Evolutionary conservation across 1,139 yeast species (phyloP), one percentile per base, ranked within the genome.

Genomic region (Magnusiomyces fungicola): DNA sequence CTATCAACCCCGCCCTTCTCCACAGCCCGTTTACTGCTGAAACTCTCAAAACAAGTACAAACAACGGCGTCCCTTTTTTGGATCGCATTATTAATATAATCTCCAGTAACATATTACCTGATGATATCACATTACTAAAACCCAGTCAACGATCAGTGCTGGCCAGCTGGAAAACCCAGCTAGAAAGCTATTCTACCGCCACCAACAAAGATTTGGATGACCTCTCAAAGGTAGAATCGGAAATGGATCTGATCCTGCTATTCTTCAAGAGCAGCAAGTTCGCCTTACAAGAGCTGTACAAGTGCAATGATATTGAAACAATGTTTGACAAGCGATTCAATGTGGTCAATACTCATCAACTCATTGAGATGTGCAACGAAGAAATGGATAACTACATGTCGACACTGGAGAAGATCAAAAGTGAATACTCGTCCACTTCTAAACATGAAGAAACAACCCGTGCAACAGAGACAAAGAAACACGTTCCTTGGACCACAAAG

Each of bases 361-460:
- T 42, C 2, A 14, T 42, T 7, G 37, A 30, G 14, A 18, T 6
- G 3, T 42, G 45, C 23, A 30, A 30, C 37, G n/a, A n/a, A 19
- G 45, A 42, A 42, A 27, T 42, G 27, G 21, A 19, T 16, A 2
- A 19, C 10, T 42, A 42, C 23, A 42, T 42, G 36, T 29, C 36
- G 29, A 21, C 21, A 18, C 27, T 42, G 3, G 45, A 42, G 30
- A 16, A 5, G 4, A 37, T 18, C 9, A 42, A 42, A 42, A 10
- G n/a, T 14, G 27, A 18, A 18, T 27, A n/a, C 12, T 16, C 43
- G 9, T n/a, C 22, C 12, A 5, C 32, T n/a, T 5, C 21, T 12
- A 10, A 16, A 7, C 9, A 6, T 33, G n/a, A 12, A 6, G 18
- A 33, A 16, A 16, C 14, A 9, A 16, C 18, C 18, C n/a, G n/a